Evolutionary conservation across 352 stramenopile species (phyloP), one percentile per base, ranked within the genome.

Genomic region (Globisporangium alternatum): DNA sequence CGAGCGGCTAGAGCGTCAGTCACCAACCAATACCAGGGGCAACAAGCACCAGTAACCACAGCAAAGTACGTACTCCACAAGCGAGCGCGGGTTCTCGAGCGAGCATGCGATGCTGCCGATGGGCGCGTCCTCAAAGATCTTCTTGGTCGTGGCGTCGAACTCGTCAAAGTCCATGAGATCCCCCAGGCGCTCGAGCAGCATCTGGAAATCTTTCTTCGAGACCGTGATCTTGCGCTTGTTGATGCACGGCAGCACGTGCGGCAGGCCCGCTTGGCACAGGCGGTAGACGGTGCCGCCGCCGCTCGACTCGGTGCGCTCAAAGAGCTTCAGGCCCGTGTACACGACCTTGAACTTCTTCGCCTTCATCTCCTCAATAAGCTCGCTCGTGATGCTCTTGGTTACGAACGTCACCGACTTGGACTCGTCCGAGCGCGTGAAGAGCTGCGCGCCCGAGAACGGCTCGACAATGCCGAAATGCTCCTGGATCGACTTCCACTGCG

Each of bases 291-390:
- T 89, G 13, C 75, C 81, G 51, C 83, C 77, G 17, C 85, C 75
- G 1, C 67, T 65, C 28, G 86, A 79, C 51, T 93, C 89, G 64
- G 91, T 96, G 62, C 89, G 86, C 63, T 97, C 90, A 62, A 98
- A 98, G 66, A 97, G 90, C 71, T 97, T 96, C 35, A 98, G 77
- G 5, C 93, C 93, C 22, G 91, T 89, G 72, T 97, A 96, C 22
- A 98, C 83, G 51, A 98, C 80, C 68, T 96, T 88, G 47, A 96
- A 64, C 59, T 93, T 86, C 78, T 95, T 87, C 41, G 81, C 72
- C 72, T 95, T 89, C 86, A 95, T 93, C 69, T 91, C 71, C 57
- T 90, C 82, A 12, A 95, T 64, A 47, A 96, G 61, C 64, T 81
- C 73, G 70, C 81, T 89, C 15, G 86, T 92, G 58, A 96, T 94